Conservation (phyloP, 768 basidiomycete genomes). For the Lactarius vividus region DNA sequence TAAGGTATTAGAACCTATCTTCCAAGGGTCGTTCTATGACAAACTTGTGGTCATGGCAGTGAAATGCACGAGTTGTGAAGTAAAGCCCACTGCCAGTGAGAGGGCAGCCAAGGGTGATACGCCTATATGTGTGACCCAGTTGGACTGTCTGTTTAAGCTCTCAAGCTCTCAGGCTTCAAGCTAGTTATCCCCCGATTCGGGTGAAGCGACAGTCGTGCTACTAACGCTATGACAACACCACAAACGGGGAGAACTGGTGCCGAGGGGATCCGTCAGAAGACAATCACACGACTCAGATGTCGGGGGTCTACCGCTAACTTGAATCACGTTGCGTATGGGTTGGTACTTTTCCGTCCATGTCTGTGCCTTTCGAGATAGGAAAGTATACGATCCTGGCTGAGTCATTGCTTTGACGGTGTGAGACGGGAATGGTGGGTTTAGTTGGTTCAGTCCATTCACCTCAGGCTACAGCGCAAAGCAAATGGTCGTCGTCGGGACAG, state of each 20-base stretch:
- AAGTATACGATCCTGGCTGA: slow-evolving; percentile 31
- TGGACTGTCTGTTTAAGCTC: too few species aligned
- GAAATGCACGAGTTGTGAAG: too few species aligned
- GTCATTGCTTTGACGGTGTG: neutral
- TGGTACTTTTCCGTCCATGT: slow-evolving; percentile 62
- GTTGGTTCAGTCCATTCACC: slow-evolving; percentile 50
- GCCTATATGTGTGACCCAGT: too few species aligned
- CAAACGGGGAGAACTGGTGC: slow-evolving; percentile 46
- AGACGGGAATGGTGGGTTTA: neutral
- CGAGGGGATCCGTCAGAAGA: slow-evolving; percentile 39
- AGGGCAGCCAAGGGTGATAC: too few species aligned
- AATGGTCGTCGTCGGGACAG: slow-evolving; percentile 77
- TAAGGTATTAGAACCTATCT: too few species aligned
- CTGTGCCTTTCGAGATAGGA: slow-evolving; percentile 48
- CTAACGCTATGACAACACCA: too few species aligned
- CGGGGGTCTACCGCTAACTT: slow-evolving; percentile 83
- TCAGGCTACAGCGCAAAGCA: slow-evolving; percentile 74
- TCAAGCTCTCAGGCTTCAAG: too few species aligned
- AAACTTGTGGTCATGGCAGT: too few species aligned
- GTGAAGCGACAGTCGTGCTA: too few species aligned
- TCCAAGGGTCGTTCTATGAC: too few species aligned
- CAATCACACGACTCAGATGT: slow-evolving; percentile 50
- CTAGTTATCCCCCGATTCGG: too few species aligned
- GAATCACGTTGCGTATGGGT: slow-evolving; percentile 82
- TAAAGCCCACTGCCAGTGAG: too few species aligned